Base-by-base conservation (phyloP, 116 monocot species). In the Papilionanthe hybrid region DNA sequence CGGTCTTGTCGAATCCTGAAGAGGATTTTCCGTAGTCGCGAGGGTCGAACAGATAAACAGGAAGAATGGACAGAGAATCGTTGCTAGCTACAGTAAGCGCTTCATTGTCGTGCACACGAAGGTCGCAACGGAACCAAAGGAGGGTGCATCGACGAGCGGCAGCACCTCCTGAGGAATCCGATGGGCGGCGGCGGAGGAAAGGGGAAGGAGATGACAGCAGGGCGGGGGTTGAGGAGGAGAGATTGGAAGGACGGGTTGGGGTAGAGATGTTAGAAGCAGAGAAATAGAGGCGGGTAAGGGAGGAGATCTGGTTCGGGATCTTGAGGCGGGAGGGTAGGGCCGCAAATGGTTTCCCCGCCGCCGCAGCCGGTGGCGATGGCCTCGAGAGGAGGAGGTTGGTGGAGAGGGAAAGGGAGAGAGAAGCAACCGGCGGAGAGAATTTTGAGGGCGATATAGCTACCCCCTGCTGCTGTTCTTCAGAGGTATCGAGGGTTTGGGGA, bases 21-120 rank as follows among this genome's bases (percentile, higher is more conserved):
- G 85, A 60, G 50, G 93, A 93, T 44, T 82, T 83, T 11, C 93
- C 90, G 75, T 81, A 93, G 80, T 93, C 93, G 11, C 88, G 81
- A 56, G 90, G 90, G 69, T 93, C 93, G 81, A 90, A 93, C 83
- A 88, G 84, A 86, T 83, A 90, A n/a, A 90, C 84, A 48, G 93
- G 90, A 82, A 93, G 88, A 29, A 93, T 17, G 67, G 93, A 90
- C 79, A 90, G 85, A 48, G 90, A 90, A 47, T 90, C 90, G 77
- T 67, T 56, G 80, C 67, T 72, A 72, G 90, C 88, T 45, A 82
- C 22, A 80, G 88, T 32, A 71, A 93, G 90, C 72, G 88, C 85
- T 66, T 93, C 88, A 86, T 93, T 81, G 81, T 93, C 93, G 79
- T 89, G 90, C 75, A 90, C 60, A 78, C 93, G 86, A 75, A 93